phyloP scores from a whole-genome alignment of 2,329 filamentous ascomycete species.

The Fusarium pseudograminearum region DNA sequence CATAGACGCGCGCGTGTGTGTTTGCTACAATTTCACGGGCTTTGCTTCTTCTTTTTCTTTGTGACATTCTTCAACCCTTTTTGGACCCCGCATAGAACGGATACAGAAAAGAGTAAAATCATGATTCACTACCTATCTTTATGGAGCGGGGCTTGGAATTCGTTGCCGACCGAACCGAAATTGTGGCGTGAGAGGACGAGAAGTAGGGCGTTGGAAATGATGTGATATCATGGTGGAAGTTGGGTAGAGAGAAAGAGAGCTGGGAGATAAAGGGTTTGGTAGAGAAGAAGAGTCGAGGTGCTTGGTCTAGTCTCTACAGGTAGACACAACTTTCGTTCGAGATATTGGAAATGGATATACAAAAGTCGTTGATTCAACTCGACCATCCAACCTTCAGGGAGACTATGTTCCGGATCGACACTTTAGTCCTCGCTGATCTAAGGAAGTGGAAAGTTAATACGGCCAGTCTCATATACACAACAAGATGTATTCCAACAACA shows the following conservation, averaged over 20 bases:
- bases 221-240: background rate
- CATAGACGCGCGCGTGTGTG: background rate
- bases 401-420: slow-evolving; percentile 2
- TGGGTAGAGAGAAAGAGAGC: background rate
- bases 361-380: background rate
- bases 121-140: slow-evolving; percentile 7
- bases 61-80: background rate
- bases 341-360: background rate
- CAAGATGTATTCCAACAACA: background rate
- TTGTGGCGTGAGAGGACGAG: slow-evolving; percentile 8
- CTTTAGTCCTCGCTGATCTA: background rate
- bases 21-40: background rate
- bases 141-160: slow-evolving; percentile 9
- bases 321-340: background rate
- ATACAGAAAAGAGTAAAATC: slow-evolving; percentile 7
- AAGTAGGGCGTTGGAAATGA: slow-evolving; percentile 4
- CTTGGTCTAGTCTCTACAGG: background rate
- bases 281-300: background rate
- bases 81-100: no score
- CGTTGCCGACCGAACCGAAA: slow-evolving; percentile 2
- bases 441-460: background rate
- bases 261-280: background rate
- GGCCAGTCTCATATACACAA: background rate
- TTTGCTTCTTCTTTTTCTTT: background rate
- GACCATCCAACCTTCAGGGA: background rate